Base-by-base conservation (phyloP, 2,329 filamentous ascomycete species). In the Aspergillus sp. region DNA sequence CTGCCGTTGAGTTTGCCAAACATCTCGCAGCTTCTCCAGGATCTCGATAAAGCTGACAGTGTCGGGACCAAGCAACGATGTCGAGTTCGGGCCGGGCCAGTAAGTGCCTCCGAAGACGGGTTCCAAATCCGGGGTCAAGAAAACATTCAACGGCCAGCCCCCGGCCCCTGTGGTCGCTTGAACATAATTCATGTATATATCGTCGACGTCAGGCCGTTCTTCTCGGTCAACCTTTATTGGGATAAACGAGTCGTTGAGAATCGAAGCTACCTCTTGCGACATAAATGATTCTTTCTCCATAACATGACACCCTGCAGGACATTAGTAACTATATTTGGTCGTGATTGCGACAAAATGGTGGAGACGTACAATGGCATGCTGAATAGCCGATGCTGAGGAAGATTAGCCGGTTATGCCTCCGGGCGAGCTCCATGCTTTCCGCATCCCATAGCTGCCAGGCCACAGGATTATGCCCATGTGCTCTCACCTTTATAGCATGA, bases 121-220 rank as follows among this genome's bases (percentile, higher is more conserved):
- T 69, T 96, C 89, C 24, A 98, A 83, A 65, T 96, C 88, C 0
- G 95, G 92, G 0, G 95, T 99, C 30, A 98, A 83, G 72, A 99
- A 98, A n/a, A 96, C 88, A 70, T 97, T 98, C 60, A 98, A 78
- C 1, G 95, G 95, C 93, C 95, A 98, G 40, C 95, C 95, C 9
- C 92, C 93, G 2, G 86, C 88, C 19, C 90, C 92, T 58, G 89
- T 96, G 11, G 95, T 93, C 1, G 93, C 93, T 73, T 97, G 92
- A 41, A 96, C 89, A 74, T 96, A 99, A 78, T 96, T 96, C 91
- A 97, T 97, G 74, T 98, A 98, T 63, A 98, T 93, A 61, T 90
- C 87, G 70, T 99, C 95, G 63, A 98, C 86, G 70, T 98, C 93
- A 8, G 93, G 93, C 24, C 93, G 87, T 75, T 96, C 91, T 75